Base-by-base conservation (phyloP, 2,329 filamentous ascomycete species). In the Fusarium temperatum region DNA sequence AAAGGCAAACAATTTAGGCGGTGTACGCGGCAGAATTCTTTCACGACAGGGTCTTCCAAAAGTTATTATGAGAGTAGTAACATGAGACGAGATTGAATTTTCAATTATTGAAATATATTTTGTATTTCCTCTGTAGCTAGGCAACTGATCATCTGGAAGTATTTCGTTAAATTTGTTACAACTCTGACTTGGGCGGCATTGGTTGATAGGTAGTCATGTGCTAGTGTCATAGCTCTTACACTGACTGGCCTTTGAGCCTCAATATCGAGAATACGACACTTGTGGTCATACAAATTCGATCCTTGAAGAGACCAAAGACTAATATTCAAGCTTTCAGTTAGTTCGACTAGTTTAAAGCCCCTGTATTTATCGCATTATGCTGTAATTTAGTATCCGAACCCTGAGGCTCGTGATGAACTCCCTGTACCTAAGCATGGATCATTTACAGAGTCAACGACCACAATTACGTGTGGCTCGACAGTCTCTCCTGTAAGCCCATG, bases 1-100 rank as follows among this genome's bases (percentile, higher is more conserved):
- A 50, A 51, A 57, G 63, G 41, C 45, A 66, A 72, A 70, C 30
- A 73, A 73, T 78, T 77, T 77, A 75, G 80, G 80, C 80, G 80
- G 80, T 82, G 70, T 73, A 59, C 42, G 26, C 26, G 67, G 70
- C 61, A 70, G 67, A 71, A 70, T 71, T 61, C 48, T 42, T 47
- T 36, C n/a, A 24, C 28, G n/a, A n/a, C 60, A 61, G 41, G 39
- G 51, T 42, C 64, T 68, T n/a, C 10, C 5, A 42, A n/a, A 24
- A 42, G 41, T 42, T 42, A 35, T 42, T 14, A 18, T 38, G 20
- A 48, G 18, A 48, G 45, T n/a, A 14, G 18, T 4, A 14, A 48
- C 22, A n/a, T 24, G 20, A 48, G 24, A 22, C 12, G 7, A 18
- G 13, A n/a, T 22, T n/a, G 6, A 36, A n/a, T 20, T 20, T 7